Percentiles rank a stretch among this genome's conserved stretches.
phyloP scores from a whole-genome alignment of 352 stramenopile species.

The Globisporangium parvum region DNA sequence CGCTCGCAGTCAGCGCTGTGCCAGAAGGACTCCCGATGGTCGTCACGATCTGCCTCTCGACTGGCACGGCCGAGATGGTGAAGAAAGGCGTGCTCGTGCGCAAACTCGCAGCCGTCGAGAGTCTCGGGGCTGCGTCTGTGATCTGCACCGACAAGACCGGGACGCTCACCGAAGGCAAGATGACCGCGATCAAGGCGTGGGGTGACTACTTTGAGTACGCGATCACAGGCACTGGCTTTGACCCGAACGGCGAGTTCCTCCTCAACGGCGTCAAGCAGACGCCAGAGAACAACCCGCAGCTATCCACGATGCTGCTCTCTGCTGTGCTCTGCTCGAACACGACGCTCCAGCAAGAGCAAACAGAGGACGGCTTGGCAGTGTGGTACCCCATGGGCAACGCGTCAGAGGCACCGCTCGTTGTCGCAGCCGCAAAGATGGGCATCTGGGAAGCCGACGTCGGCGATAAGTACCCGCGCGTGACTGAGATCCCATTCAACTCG shows the following conservation, averaged over 20 bases:
- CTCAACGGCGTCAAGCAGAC: slow-evolving; percentile 19
- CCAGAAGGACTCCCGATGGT: slow-evolving; percentile 35
- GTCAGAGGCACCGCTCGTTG: slow-evolving; percentile 35
- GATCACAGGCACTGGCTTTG: slow-evolving; percentile 31
- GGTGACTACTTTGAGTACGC: slow-evolving; percentile 28
- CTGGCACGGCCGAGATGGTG: slow-evolving; percentile 29
- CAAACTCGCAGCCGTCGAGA: slow-evolving; percentile 45
- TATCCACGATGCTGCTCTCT: slow-evolving; percentile 26
- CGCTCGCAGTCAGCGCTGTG: slow-evolving; percentile 40
- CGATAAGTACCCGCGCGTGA: slow-evolving; percentile 39
- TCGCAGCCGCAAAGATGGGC: slow-evolving; percentile 33
- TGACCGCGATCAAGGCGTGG: slow-evolving; percentile 43
- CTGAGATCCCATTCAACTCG: slow-evolving; percentile 90
- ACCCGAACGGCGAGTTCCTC: slow-evolving; percentile 20
- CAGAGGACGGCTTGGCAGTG: slow-evolving; percentile 8
- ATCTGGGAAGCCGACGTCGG: slow-evolving; percentile 23
- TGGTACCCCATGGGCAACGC: slow-evolving; percentile 34
- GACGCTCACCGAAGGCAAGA: slow-evolving; percentile 78
- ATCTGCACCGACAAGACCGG: slow-evolving; percentile 90
- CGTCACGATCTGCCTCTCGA: slow-evolving; percentile 37
- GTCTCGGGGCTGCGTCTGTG: slow-evolving; percentile 75
- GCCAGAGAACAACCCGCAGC: slow-evolving; percentile 17
- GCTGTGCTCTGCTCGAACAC: slow-evolving; percentile 45
- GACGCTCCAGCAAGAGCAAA: slow-evolving; percentile 21
- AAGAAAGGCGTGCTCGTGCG: slow-evolving; percentile 48